Evolutionary conservation across 768 basidiomycete species (phyloP).

Genomic region (Epithele typhae): DNA sequence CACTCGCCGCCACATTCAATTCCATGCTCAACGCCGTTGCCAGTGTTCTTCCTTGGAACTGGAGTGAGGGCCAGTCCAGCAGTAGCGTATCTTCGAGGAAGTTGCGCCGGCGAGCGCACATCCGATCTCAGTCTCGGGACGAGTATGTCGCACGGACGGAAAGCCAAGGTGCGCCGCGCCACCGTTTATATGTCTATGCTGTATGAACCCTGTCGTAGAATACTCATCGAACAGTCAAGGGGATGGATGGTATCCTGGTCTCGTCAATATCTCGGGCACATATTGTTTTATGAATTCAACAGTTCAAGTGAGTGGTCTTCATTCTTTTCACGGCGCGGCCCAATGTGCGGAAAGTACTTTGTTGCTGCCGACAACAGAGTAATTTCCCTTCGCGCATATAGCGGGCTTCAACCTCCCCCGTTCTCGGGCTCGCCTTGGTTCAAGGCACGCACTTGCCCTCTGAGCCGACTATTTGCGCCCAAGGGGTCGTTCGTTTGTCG

Average conservation of each 20-base stretch:
- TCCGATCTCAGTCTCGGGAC: constrained; percentile 49
- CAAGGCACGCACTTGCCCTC: neutral
- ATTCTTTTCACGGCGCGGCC: neutral
- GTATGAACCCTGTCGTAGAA: neutral
- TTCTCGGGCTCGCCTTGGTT: too few species aligned
- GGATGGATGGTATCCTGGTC: constrained; percentile 72
- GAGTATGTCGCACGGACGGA: constrained; percentile 46
- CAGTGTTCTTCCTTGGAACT: constrained; percentile 64
- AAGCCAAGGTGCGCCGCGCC: constrained; percentile 6
- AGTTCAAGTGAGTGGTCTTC: constrained; percentile 56
- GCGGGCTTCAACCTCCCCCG: too few species aligned
- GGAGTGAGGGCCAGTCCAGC: constrained; percentile 33
- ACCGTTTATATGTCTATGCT: neutral
- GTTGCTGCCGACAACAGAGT: too few species aligned
- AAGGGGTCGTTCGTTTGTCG: too few species aligned
- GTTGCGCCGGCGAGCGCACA: constrained; percentile 40
- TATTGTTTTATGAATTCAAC: constrained; percentile 99
- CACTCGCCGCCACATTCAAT: constrained; percentile 52
- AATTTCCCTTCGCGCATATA: too few species aligned
- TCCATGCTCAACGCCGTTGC: constrained; percentile 45
- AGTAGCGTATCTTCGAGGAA: constrained; percentile 29
- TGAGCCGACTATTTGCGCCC: too few species aligned
- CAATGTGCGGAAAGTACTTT: too few species aligned
- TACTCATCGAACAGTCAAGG: neutral
- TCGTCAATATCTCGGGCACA: constrained; percentile 93